Evolutionary conservation across 2,329 filamentous ascomycete genomes (phyloP).

Genomic region (Aspergillus sp.): DNA sequence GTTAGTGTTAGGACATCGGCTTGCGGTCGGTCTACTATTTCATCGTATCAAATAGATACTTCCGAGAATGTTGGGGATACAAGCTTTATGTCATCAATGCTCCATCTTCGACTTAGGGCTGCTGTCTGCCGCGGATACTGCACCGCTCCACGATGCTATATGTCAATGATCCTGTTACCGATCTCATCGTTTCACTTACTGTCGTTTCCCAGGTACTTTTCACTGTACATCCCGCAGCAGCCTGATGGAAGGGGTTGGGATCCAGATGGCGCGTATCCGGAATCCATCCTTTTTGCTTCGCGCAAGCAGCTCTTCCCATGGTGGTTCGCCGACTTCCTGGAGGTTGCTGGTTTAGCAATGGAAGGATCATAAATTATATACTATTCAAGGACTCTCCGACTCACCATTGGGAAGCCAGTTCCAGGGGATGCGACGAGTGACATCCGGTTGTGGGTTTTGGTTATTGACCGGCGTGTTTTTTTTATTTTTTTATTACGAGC

Average conservation of each 20-base stretch:
- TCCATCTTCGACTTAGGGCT: too few species aligned
- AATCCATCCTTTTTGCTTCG: conserved; percentile 56
- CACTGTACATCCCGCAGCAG: too few species aligned
- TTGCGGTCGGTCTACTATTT: too few species aligned
- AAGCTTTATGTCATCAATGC: too few species aligned
- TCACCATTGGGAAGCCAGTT: conserved; percentile 66
- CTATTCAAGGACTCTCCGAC: conserved; percentile 35
- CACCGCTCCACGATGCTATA: too few species aligned
- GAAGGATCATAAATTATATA: neutral
- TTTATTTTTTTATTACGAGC: conserved; percentile 55
- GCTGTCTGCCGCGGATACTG: too few species aligned
- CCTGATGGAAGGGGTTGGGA: too few species aligned
- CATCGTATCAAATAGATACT: too few species aligned
- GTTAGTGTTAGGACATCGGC: neutral
- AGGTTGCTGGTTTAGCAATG: neutral
- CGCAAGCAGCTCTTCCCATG: conserved; percentile 74
- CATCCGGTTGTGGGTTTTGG: conserved; percentile 44
- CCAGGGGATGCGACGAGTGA: conserved; percentile 56
- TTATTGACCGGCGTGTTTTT: conserved; percentile 45
- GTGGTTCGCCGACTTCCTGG: conserved; percentile 79
- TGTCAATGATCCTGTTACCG: too few species aligned
- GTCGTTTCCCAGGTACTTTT: too few species aligned
- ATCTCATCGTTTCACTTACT: too few species aligned
- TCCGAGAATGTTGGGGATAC: too few species aligned
- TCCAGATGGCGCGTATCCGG: conserved; percentile 24